phyloP scores from a whole-genome alignment of 2,329 filamentous ascomycete genomes.

The Aaosphaeria pasadenensis region DNA sequence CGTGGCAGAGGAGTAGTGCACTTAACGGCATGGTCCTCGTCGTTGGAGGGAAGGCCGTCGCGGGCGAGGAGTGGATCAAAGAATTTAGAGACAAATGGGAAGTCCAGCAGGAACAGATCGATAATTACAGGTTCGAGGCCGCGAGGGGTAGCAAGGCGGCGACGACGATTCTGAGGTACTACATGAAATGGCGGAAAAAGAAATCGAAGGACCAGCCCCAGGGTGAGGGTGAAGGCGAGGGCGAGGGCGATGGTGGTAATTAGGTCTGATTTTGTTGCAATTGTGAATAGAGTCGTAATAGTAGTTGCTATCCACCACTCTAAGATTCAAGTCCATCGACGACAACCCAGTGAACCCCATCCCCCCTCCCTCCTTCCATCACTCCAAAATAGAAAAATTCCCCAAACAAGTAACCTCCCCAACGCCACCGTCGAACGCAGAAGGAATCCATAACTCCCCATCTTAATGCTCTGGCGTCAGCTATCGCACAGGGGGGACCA shows the following conservation, averaged over 20 bases:
- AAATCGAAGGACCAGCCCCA: too few species aligned
- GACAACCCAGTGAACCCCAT: neutral
- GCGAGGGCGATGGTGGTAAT: too few species aligned
- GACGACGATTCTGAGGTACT: too few species aligned
- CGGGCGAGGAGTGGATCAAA: conserved; percentile 6
- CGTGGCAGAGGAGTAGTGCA: neutral
- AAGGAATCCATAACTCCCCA: neutral
- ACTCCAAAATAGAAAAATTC: too few species aligned
- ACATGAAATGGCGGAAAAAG: too few species aligned
- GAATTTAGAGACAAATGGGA: conserved; percentile 3
- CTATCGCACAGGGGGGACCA: neutral
- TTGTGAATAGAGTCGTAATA: too few species aligned
- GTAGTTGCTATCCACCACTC: too few species aligned
- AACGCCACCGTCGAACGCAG: neutral
- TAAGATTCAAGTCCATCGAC: neutral
- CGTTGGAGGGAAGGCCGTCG: neutral
- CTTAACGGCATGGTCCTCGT: neutral
- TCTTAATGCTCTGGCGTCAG: neutral
- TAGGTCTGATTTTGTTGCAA: too few species aligned
- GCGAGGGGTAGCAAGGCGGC: conserved; percentile 6
- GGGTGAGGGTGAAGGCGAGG: too few species aligned
- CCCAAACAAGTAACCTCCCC: neutral
- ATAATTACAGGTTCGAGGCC: conserved; percentile 5
- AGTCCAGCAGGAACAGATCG: conserved; percentile 10
- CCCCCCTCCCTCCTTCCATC: neutral